These are phyloP conservation scores for Sapria himalayana DNA, from an alignment of 345 rosid species.

Conservation along the genomic window DNA sequence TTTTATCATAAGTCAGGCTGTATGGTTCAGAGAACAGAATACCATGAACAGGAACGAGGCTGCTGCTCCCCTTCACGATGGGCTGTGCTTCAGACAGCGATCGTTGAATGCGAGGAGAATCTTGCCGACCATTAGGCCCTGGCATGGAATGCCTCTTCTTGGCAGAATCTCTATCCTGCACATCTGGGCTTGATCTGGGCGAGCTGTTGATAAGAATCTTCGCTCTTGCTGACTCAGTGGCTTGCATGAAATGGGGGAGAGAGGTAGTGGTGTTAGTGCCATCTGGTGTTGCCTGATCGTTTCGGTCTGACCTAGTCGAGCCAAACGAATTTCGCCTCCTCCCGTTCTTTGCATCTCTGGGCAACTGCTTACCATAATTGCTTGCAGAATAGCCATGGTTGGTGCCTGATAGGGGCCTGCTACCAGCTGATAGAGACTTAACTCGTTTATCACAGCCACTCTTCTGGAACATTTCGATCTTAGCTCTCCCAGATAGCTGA, in stretches of 20 bases:
- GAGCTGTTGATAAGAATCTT: slow-evolving; percentile 61
- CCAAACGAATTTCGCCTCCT: slow-evolving; percentile 55
- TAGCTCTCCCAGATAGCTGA: slow-evolving; percentile 40
- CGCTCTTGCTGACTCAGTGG: slow-evolving; percentile 79
- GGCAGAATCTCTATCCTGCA: slow-evolving; percentile 49
- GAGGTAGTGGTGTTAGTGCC: slow-evolving; percentile 49
- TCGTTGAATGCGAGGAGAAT: slow-evolving; percentile 61
- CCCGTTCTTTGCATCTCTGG: slow-evolving; percentile 40
- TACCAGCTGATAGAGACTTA: slow-evolving; percentile 28
- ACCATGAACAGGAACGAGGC: slow-evolving; percentile 20
- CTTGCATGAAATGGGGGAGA: slow-evolving; percentile 93
- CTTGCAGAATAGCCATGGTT: slow-evolving; percentile 30
- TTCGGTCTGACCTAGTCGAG: slow-evolving; percentile 19
- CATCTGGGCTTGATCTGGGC: slow-evolving; percentile 88
- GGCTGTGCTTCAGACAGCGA: slow-evolving; percentile 44
- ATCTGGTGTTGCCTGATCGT: slow-evolving; percentile 54
- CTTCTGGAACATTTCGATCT: slow-evolving; percentile 28
- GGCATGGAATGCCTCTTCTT: slow-evolving; percentile 92
- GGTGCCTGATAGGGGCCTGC: slow-evolving; percentile 36
- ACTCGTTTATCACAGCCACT: slow-evolving; percentile 33
- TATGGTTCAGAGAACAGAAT: too few species aligned
- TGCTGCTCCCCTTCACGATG: slow-evolving; percentile 35
- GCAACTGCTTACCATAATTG: slow-evolving; percentile 26
- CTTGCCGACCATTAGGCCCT: slow-evolving; percentile 66
- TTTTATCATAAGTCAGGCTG: too few species aligned